Evolutionary conservation across 2,329 filamentous ascomycete genomes (phyloP).

Genomic region (Phoma sp.): DNA sequence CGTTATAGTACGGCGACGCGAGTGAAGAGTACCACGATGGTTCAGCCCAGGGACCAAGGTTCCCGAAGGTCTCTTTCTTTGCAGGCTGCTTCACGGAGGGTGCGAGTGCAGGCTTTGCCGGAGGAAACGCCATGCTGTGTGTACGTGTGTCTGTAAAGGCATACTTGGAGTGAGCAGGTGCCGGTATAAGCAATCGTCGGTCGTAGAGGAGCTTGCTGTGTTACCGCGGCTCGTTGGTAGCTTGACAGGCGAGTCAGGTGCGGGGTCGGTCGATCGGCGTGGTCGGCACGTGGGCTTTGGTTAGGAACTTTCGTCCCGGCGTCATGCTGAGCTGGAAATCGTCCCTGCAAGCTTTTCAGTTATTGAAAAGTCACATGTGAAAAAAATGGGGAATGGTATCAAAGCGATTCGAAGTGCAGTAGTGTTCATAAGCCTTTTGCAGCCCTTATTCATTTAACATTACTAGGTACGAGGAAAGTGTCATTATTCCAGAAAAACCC

Average conservation of each 20-base stretch:
- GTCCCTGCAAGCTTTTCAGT: slow-evolving; percentile 1
- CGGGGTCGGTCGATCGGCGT: slow-evolving; percentile 12
- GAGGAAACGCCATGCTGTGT: slow-evolving; percentile 19
- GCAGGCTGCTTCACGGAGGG: slow-evolving; percentile 25
- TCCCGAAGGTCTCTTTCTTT: slow-evolving; percentile 42
- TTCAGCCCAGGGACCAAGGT: slow-evolving; percentile 53
- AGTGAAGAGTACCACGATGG: slow-evolving; percentile 57
- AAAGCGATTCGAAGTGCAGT: background rate
- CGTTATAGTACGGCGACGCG: slow-evolving; percentile 67
- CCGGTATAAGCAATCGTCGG: slow-evolving; percentile 1
- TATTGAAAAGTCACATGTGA: background rate
- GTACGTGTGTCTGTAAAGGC: background rate
- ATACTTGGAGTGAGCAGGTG: background rate
- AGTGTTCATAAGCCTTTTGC: slow-evolving; percentile 6
- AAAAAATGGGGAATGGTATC: background rate
- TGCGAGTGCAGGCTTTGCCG: slow-evolving; percentile 15
- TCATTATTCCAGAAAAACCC: slow-evolving; percentile 22
- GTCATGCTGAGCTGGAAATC: slow-evolving; percentile 1
- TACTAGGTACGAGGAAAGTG: slow-evolving; percentile 27
- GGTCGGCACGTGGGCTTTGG: background rate
- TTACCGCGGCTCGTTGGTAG: slow-evolving; percentile 17
- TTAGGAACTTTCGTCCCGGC: background rate
- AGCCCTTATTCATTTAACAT: slow-evolving; percentile 26
- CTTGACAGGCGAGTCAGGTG: slow-evolving; percentile 10
- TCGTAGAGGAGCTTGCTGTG: background rate